phyloP scores from a whole-genome alignment of 192 early-diverging fungal genomes.

The Gamsiella multidivaricata region DNA sequence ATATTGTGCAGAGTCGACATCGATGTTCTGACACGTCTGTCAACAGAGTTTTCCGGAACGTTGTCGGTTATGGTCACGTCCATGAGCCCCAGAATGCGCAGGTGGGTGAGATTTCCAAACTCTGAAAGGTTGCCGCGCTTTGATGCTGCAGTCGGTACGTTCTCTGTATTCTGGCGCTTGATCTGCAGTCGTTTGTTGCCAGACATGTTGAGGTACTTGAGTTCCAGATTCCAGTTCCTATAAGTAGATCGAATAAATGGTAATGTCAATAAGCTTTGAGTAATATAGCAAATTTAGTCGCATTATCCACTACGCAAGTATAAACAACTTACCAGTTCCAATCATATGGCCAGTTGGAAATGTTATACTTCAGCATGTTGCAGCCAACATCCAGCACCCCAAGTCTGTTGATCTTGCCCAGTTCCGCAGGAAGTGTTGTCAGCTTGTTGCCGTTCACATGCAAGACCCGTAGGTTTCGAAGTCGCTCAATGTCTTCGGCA shows the following conservation, averaged over 20 bases:
- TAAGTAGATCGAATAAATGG: background rate
- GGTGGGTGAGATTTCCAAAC: conserved; percentile 80
- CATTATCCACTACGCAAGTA: too few relatives aligned
- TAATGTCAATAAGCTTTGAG: background rate
- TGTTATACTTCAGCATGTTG: conserved; percentile 92
- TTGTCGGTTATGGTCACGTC: conserved; percentile 82
- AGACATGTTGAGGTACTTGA: conserved; percentile 91
- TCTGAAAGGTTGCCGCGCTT: conserved; percentile 70
- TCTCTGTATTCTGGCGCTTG: conserved; percentile 71
- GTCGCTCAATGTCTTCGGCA: conserved; percentile 84
- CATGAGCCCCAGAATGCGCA: conserved; percentile 88
- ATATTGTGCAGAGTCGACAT: conserved; percentile 83
- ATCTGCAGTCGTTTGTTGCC: conserved; percentile 92
- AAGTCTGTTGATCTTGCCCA: conserved; percentile 86
- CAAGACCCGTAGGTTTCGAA: conserved; percentile 75
- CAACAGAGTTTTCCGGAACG: conserved; percentile 83
- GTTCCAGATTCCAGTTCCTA: conserved; percentile 89
- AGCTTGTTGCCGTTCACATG: conserved; percentile 93
- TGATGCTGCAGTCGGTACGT: conserved; percentile 28
- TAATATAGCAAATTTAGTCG: background rate
- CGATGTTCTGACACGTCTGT: conserved; percentile 86
- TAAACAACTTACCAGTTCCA: conserved; percentile 99
- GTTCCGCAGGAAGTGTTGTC: conserved; percentile 88
- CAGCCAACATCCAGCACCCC: conserved; percentile 87
- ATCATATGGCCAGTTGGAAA: conserved; percentile 94